Percentiles rank a stretch among this genome's conserved stretches.
These are phyloP conservation scores for Multifurca ochricompacta DNA, from an alignment of 768 basidiomycete species.

Conservation along the genomic window DNA sequence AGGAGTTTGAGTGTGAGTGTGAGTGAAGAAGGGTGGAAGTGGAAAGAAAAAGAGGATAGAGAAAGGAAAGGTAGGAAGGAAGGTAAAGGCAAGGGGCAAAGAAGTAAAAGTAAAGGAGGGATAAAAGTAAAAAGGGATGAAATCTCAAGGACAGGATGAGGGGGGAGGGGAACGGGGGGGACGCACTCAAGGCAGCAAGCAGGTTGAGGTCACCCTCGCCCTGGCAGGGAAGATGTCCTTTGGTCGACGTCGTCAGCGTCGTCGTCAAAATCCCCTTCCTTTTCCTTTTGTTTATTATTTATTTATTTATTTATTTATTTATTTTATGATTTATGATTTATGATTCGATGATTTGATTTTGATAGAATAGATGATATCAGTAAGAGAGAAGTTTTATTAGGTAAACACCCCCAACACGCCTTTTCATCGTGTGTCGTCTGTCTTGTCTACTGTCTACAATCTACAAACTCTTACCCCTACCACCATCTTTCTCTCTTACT, in stretches of 20 bases:
- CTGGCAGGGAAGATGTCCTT: neutral
- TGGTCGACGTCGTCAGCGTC: too few species aligned
- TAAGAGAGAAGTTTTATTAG: neutral
- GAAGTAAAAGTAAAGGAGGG: too few species aligned
- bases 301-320: too few species aligned
- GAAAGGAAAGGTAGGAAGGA: slow-evolving; percentile 57
- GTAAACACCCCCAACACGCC: slow-evolving; percentile 16
- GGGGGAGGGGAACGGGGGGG: too few species aligned
- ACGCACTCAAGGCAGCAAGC: too few species aligned
- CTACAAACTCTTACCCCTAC: neutral
- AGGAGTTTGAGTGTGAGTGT: too few species aligned
- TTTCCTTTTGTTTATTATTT: neutral
- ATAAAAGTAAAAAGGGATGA: too few species aligned
- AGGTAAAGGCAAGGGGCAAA: slow-evolving; percentile 30
- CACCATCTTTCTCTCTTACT: neutral
- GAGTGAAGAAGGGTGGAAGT: too few species aligned
- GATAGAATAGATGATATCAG: too few species aligned
- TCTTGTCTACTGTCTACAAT: neutral
- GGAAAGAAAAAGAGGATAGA: too few species aligned
- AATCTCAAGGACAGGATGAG: too few species aligned
- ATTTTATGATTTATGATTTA: neutral
- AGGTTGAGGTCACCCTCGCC: too few species aligned
- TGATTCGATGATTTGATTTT: neutral
- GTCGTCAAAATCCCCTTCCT: neutral
- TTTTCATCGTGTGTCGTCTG: slow-evolving; percentile 14